Conservation (phyloP, 345 rosid species). For the Murraya paniculata region DNA sequence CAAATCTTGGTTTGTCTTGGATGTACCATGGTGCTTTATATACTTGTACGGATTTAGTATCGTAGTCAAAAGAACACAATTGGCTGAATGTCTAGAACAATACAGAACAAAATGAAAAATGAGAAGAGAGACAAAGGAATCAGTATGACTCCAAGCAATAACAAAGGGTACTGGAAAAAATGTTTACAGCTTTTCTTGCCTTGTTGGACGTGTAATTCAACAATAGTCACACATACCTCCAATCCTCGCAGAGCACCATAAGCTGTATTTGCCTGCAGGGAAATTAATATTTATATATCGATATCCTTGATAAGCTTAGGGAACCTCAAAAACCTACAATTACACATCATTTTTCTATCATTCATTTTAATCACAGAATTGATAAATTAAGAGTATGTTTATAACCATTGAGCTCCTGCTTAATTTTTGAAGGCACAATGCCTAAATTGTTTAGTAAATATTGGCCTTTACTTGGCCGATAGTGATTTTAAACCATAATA, state of each 20-base stretch:
- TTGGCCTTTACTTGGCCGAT: background rate
- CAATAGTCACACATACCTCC: constrained; percentile 57
- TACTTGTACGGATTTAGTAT: constrained; percentile 61
- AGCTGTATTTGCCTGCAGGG: constrained; percentile 74
- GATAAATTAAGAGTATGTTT: background rate
- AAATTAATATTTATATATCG: background rate
- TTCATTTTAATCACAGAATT: background rate
- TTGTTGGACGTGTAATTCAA: background rate
- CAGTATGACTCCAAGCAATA: background rate
- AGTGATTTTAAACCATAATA: background rate
- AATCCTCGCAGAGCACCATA: constrained; percentile 89
- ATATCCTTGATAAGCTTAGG: background rate
- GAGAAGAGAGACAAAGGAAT: background rate
- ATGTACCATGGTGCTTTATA: constrained; percentile 84
- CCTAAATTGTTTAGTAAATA: background rate
- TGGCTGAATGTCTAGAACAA: constrained; percentile 90
- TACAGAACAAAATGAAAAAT: background rate
- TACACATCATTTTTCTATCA: background rate
- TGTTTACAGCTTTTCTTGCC: background rate
- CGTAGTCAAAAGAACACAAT: constrained; percentile 73
- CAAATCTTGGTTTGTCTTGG: constrained; percentile 81
- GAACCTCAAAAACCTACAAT: background rate
- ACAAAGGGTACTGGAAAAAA: background rate
- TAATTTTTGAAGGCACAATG: background rate
- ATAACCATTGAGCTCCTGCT: background rate